Evolutionary conservation across 371 early-diverging fungal species (phyloP).

Genomic region (Mortierella sp.): DNA sequence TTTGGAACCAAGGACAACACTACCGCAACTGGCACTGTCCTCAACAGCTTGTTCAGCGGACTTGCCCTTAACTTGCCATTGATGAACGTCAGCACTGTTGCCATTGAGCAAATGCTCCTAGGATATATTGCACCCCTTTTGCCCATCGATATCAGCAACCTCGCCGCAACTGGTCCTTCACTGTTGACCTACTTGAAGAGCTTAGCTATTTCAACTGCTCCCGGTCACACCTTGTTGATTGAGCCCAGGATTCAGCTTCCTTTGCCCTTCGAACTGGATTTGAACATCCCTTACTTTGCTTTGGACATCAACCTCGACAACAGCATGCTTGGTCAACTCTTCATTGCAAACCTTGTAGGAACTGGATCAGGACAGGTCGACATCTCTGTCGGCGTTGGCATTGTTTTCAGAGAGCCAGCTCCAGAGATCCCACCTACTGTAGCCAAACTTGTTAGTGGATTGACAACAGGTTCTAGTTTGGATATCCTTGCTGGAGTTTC

Average conservation of each 20-base stretch:
- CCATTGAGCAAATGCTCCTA: constrained; percentile 26
- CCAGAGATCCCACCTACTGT: constrained; percentile 35
- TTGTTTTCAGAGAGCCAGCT: constrained; percentile 47
- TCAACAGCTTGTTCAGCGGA: constrained; percentile 43
- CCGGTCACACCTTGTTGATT: constrained; percentile 53
- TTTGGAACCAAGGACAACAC: constrained; percentile 34
- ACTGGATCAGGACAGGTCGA: constrained; percentile 44
- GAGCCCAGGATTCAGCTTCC: constrained; percentile 45
- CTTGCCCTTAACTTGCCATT: constrained; percentile 37
- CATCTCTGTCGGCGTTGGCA: constrained; percentile 48
- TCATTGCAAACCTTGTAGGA: constrained; percentile 47
- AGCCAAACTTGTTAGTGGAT: constrained; percentile 33
- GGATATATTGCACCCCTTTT: constrained; percentile 32
- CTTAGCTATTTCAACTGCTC: constrained; percentile 45
- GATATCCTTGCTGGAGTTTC: constrained; percentile 40
- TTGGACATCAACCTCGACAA: constrained; percentile 50
- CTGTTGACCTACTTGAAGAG: constrained; percentile 34
- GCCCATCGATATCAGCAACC: constrained; percentile 52
- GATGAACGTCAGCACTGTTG: constrained; percentile 38
- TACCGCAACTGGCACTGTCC: constrained; percentile 18
- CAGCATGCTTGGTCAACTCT: constrained; percentile 39
- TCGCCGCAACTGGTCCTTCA: constrained; percentile 26
- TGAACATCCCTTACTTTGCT: constrained; percentile 52
- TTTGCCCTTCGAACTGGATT: constrained; percentile 39
- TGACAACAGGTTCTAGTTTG: constrained; percentile 34